A percentile compares a stretch with the other conserved stretches of the same genome.
These are phyloP conservation scores for Ceriops tagal DNA, from an alignment of 345 rosid genomes.

Conservation along the genomic window DNA sequence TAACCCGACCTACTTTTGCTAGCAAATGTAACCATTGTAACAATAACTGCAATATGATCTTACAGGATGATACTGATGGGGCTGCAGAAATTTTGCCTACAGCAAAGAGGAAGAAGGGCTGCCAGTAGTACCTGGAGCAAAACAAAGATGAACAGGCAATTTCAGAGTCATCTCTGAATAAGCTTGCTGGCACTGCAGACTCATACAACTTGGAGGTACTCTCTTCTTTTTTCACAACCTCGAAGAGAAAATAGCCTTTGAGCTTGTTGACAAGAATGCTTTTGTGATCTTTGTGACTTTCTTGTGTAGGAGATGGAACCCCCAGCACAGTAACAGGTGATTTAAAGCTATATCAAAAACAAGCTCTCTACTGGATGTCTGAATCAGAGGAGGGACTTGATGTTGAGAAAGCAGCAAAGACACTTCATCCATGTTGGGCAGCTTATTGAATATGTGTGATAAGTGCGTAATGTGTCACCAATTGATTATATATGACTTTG, in stretches of 20 bases:
- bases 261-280: not conserved
- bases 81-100: conserved; percentile 36
- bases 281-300: conserved; percentile 4
- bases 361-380: conserved; percentile 70
- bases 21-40: no score
- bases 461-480: conserved; percentile 30
- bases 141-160: conserved; percentile 48
- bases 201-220: conserved; percentile 47
- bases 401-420: conserved; percentile 49
- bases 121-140: conserved; percentile 30
- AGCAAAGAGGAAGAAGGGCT: conserved; percentile 42
- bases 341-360: conserved; percentile 65
- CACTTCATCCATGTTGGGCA: conserved; percentile 68
- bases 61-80: conserved; percentile 35
- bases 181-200: conserved; percentile 54
- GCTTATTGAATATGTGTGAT: conserved; percentile 65
- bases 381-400: conserved; percentile 54
- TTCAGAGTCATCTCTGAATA: conserved; percentile 49
- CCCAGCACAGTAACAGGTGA: conserved; percentile 46
- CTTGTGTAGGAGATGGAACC: conserved; percentile 61
- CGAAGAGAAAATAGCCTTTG: not conserved
- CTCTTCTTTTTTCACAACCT: not conserved
- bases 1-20: no score
- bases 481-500: not conserved
- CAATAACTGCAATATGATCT: not conserved